A percentile compares a stretch with the other conserved stretches of the same genome.
Conservation (phyloP, 176 grass and related monocot genomes). For the Carex cristatella region DNA sequence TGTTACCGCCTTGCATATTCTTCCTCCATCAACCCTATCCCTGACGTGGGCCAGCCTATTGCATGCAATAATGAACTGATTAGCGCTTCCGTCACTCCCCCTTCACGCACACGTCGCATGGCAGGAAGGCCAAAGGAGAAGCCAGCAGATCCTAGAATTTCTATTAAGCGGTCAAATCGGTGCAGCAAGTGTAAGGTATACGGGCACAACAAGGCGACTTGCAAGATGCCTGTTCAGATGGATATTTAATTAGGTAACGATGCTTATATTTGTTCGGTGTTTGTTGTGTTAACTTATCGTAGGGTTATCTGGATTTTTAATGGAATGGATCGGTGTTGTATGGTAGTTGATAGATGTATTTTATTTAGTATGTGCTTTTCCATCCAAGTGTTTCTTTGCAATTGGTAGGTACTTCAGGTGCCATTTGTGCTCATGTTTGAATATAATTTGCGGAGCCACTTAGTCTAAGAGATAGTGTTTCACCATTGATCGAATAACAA, state of each 20-base stretch:
- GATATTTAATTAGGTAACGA: constrained; percentile 11
- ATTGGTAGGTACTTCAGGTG: not conserved
- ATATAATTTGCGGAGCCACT: not conserved
- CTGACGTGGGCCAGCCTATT: constrained; percentile 47
- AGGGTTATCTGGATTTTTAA: not conserved
- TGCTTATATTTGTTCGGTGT: not conserved
- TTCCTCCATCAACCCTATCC: constrained; percentile 74
- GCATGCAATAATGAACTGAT: constrained; percentile 38
- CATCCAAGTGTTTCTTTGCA: not conserved
- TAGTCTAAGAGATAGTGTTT: not conserved
- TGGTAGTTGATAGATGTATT: constrained; percentile 22
- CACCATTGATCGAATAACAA: not conserved
- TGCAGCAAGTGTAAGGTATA: constrained; percentile 82
- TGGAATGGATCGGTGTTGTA: not conserved
- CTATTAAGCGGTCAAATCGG: constrained; percentile 60
- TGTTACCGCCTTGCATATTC: constrained; percentile 63
- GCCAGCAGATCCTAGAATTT: constrained; percentile 68
- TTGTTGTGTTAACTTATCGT: not conserved
- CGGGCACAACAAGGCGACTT: constrained; percentile 91
- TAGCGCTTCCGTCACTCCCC: constrained; percentile 28
- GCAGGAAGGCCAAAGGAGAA: constrained; percentile 89
- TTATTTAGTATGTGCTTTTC: not conserved
- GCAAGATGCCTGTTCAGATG: constrained; percentile 55
- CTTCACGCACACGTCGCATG: constrained; percentile 47
- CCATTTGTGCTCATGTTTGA: not conserved